phyloP scores from a whole-genome alignment of 2,329 filamentous ascomycete genomes.

The Scleromitrula shiraiana region DNA sequence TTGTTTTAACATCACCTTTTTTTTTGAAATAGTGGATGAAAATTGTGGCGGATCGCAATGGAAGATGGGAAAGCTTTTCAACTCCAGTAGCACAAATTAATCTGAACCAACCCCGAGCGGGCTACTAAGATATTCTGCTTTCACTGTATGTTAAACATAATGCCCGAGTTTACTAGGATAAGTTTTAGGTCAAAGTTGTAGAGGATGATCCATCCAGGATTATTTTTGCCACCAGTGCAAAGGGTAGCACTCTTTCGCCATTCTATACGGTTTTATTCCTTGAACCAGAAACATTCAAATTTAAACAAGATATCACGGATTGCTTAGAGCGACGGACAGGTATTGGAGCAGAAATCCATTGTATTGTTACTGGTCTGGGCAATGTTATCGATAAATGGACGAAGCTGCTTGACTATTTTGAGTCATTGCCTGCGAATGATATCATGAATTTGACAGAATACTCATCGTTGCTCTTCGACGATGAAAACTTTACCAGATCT shows the following conservation, averaged over 20 bases:
- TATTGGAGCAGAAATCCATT: neutral
- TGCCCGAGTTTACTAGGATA: neutral
- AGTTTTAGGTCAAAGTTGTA: neutral
- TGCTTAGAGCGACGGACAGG: neutral
- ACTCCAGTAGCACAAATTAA: neutral
- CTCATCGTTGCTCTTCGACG: constrained; percentile 1
- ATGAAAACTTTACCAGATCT: constrained; percentile 3
- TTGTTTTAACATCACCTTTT: neutral
- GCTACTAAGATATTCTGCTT: neutral
- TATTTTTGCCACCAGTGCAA: too few relatives aligned
- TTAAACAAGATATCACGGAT: neutral
- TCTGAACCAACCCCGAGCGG: too few relatives aligned
- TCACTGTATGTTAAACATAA: neutral
- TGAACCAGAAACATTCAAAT: neutral
- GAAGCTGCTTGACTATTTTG: neutral
- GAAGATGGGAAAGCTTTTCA: neutral
- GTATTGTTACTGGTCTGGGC: neutral
- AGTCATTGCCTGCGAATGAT: neutral
- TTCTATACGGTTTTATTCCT: constrained; percentile 1
- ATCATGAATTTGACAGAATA: neutral
- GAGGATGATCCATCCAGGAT: neutral
- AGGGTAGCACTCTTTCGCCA: too few relatives aligned
- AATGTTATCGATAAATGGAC: neutral
- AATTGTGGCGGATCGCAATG: neutral
- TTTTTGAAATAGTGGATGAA: neutral